Conservation (phyloP, 805 yeast species). For the Ogataea ganodermae region DNA sequence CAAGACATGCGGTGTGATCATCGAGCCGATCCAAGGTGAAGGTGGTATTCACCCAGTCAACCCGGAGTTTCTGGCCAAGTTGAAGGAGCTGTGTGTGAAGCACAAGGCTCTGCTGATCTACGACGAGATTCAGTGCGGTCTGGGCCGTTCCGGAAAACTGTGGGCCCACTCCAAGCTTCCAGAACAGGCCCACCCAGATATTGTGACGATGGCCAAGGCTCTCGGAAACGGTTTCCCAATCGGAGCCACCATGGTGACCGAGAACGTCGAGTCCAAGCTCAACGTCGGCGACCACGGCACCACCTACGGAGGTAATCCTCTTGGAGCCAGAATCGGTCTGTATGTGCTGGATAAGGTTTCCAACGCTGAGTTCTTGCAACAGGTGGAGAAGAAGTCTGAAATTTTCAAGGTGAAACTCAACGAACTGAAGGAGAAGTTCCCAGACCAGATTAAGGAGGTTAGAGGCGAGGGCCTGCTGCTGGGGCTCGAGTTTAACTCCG, state of each 20-base stretch:
- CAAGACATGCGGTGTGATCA: constrained; percentile 85
- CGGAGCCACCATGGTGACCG: constrained; percentile 89
- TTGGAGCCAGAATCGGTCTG: constrained; percentile 79
- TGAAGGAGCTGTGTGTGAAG: constrained; percentile 67
- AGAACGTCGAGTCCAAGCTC: constrained; percentile 68
- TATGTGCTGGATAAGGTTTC: constrained; percentile 74
- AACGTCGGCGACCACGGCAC: constrained; percentile 97
- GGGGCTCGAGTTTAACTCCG: constrained; percentile 74
- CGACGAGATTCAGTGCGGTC: constrained; percentile 97
- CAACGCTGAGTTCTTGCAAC: constrained; percentile 55
- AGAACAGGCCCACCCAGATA: constrained; percentile 87
- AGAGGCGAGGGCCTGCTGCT: constrained; percentile 89
- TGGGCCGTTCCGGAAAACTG: constrained; percentile 86
- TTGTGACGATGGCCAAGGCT: constrained; percentile 92
- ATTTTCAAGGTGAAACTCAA: constrained; percentile 53
- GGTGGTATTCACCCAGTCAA: constrained; percentile 84
- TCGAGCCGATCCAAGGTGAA: constrained; percentile 98
- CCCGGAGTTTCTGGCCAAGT: constrained; percentile 60
- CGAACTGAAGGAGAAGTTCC: constrained; percentile 54
- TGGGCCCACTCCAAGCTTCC: constrained; percentile 90
- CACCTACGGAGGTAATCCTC: constrained; percentile 96
- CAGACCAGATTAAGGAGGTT: constrained; percentile 62
- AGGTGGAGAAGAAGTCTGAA: constrained; percentile 63
- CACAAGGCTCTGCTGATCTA: constrained; percentile 77
- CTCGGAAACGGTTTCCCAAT: constrained; percentile 96